phyloP scores from a whole-genome alignment of 805 yeast genomes.

The Metschnikowia lunata region DNA sequence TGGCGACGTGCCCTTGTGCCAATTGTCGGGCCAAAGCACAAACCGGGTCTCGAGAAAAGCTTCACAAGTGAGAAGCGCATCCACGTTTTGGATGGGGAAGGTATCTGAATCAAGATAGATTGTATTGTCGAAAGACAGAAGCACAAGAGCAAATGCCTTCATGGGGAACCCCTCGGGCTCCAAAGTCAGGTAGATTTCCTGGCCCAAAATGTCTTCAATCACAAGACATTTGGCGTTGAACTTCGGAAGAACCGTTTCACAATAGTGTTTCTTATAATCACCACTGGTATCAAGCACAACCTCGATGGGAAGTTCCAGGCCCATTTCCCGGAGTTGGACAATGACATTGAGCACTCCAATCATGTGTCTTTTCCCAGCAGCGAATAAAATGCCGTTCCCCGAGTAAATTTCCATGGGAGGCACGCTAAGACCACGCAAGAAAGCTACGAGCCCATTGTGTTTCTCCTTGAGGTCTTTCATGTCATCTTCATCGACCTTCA shows the following conservation, averaged over 20 bases:
- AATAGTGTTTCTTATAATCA: slow-evolving; percentile 41
- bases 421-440: slow-evolving; percentile 21
- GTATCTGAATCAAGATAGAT: slow-evolving; percentile 47
- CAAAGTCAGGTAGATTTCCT: slow-evolving; percentile 29
- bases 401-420: slow-evolving; percentile 24
- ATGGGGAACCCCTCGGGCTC: slow-evolving; percentile 33
- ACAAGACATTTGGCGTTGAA: slow-evolving; percentile 66
- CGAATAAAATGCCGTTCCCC: slow-evolving; percentile 36
- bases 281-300: slow-evolving; percentile 36
- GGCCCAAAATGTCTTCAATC: slow-evolving; percentile 46
- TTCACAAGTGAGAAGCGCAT: slow-evolving; percentile 22
- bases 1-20: slow-evolving; percentile 23
- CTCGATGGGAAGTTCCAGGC: slow-evolving; percentile 43
- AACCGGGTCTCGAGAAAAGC: slow-evolving; percentile 15
- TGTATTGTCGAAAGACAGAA: slow-evolving; percentile 43
- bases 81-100: slow-evolving; percentile 41
- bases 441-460: slow-evolving; percentile 26
- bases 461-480: slow-evolving; percentile 20
- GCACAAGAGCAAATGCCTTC: slow-evolving; percentile 41
- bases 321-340: slow-evolving; percentile 37
- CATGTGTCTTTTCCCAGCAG: slow-evolving; percentile 25
- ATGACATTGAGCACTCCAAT: slow-evolving; percentile 28
- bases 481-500: slow-evolving; percentile 15
- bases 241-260: slow-evolving; percentile 58
- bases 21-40: slow-evolving; percentile 22